Conservation (phyloP, 106 monocot species). For the Apostasia shenzhenica region DNA sequence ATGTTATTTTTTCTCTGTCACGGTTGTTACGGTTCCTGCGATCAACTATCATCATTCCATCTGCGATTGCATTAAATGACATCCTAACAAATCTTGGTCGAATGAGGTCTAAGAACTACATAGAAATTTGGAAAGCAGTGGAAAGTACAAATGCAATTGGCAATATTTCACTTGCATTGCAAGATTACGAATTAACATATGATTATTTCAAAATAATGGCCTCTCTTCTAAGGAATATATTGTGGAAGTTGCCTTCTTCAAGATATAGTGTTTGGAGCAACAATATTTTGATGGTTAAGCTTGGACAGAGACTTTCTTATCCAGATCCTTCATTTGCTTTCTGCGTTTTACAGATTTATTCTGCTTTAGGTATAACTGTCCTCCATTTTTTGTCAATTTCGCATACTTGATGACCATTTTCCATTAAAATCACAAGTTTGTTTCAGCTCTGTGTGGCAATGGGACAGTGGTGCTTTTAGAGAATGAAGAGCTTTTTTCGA, state of each 20-base stretch:
- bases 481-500: constrained; percentile 32
- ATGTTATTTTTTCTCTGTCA: constrained; percentile 43
- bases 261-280: constrained; percentile 66
- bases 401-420: neutral
- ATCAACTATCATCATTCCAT: constrained; percentile 21
- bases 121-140: constrained; percentile 50
- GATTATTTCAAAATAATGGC: constrained; percentile 48
- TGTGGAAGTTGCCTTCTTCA: constrained; percentile 57
- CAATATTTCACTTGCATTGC: constrained; percentile 29
- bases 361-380: constrained; percentile 62
- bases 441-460: constrained; percentile 84
- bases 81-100: constrained; percentile 36
- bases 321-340: constrained; percentile 19
- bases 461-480: constrained; percentile 50
- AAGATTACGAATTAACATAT: constrained; percentile 31
- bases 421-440: neutral
- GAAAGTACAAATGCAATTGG: constrained; percentile 31
- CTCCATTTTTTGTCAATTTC: constrained; percentile 8
- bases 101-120: constrained; percentile 15
- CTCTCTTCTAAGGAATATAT: constrained; percentile 50
- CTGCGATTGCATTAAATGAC: constrained; percentile 39
- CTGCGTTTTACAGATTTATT: constrained; percentile 38
- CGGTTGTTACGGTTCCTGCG: constrained; percentile 30
- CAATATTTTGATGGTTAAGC: constrained; percentile 32
- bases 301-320: constrained; percentile 21